These are phyloP conservation scores for Oryza australiensis DNA, from an alignment of 176 grass and related monocot species.

Conservation along the genomic window DNA sequence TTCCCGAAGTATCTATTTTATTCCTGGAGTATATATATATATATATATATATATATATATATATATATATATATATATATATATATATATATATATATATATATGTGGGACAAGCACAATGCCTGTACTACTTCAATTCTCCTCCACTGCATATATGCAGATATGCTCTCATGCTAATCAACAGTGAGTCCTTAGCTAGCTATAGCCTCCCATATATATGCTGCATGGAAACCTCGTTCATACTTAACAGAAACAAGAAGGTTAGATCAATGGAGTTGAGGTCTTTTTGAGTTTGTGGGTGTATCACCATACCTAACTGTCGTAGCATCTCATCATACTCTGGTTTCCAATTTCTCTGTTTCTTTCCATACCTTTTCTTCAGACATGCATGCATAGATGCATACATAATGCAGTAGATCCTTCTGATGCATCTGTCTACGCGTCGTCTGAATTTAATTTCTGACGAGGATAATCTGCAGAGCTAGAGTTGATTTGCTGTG, in stretches of 20 bases:
- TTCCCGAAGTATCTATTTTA: no score
- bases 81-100: no score
- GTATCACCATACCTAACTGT: slow-evolving; percentile 50
- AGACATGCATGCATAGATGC: background rate
- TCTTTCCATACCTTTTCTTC: background rate
- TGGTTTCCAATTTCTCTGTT: background rate
- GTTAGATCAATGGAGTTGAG: background rate
- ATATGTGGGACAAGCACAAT: no score
- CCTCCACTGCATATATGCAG: no score
- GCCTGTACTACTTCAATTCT: no score
- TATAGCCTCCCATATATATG: background rate
- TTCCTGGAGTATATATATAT: no score
- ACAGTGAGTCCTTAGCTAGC: no score
- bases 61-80: no score
- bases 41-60: no score
- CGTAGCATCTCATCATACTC: background rate
- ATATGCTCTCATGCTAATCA: background rate
- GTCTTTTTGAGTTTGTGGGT: background rate
- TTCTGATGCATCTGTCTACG: background rate
- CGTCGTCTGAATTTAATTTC: background rate
- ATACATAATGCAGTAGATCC: background rate
- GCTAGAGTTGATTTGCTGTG: background rate
- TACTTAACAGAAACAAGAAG: background rate
- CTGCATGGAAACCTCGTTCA: slow-evolving; percentile 18
- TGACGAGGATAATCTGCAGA: background rate